Evolutionary conservation across 208 protist genomes (phyloP).

Genomic region (Polymyxa betae): DNA sequence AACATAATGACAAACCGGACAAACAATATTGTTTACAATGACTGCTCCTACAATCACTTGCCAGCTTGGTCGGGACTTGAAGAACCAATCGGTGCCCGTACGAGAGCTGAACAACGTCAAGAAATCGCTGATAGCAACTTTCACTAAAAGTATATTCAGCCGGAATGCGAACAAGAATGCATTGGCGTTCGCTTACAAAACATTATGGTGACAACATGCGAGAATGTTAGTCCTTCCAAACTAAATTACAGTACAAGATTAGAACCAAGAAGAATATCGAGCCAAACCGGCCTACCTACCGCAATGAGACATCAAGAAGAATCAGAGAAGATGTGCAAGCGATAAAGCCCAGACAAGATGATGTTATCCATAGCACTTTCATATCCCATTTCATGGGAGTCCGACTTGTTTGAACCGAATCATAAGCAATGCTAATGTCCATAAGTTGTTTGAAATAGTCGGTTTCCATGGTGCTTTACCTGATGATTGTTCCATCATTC

Average conservation of each 20-base stretch:
- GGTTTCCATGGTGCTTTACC: neutral
- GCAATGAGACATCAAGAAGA: neutral
- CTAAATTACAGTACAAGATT: neutral
- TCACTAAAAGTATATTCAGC: neutral
- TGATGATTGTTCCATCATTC: conserved; percentile 48
- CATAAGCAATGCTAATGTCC: neutral
- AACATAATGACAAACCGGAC: neutral
- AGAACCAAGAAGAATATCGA: no score
- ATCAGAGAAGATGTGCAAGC: conserved; percentile 15
- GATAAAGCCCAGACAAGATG: neutral
- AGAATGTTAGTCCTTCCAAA: neutral
- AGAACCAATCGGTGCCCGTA: neutral
- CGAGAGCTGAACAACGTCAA: conserved; percentile 8
- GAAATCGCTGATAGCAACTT: conserved; percentile 43
- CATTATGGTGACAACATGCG: conserved; percentile 26
- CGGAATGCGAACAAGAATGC: neutral
- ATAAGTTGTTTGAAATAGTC: neutral
- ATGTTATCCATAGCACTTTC: neutral
- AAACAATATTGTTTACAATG: neutral
- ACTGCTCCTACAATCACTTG: neutral
- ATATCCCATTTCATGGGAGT: neutral
- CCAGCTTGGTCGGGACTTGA: neutral
- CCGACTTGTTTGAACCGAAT: conserved; percentile 37
- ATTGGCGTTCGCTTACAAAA: neutral
- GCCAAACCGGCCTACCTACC: no score